These are phyloP conservation scores for Hortiboletus flavorubellus DNA, from an alignment of 768 basidiomycete species.

Conservation along the genomic window DNA sequence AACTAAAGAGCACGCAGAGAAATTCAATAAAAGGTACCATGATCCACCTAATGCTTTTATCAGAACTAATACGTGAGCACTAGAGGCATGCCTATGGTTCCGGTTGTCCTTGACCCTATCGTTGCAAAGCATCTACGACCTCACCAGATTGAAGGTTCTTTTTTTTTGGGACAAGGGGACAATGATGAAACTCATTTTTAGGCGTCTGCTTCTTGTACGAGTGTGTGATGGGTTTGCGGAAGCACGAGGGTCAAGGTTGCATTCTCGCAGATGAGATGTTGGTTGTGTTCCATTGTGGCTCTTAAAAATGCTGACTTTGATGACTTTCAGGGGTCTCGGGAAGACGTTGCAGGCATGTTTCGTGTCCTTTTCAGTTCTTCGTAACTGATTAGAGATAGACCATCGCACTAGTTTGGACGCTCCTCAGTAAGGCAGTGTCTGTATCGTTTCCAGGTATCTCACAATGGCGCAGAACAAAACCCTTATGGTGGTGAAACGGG, in stretches of 20 bases:
- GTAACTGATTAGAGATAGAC: slow-evolving; percentile 42
- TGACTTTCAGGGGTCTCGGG: slow-evolving; percentile 79
- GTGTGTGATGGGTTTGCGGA: slow-evolving; percentile 90
- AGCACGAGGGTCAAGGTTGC: slow-evolving; percentile 89
- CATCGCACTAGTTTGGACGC: slow-evolving; percentile 88
- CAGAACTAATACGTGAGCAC: slow-evolving; percentile 1
- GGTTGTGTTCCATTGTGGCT: slow-evolving; percentile 4
- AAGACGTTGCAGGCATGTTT: slow-evolving; percentile 77
- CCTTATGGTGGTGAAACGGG: slow-evolving; percentile 59
- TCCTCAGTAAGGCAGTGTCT: slow-evolving; percentile 66
- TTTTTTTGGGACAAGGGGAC: slow-evolving; percentile 1
- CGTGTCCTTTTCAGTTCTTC: neutral
- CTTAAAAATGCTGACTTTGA: slow-evolving; percentile 9
- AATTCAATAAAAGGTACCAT: slow-evolving; percentile 66
- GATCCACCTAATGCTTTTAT: slow-evolving; percentile 3
- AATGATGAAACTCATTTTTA: slow-evolving; percentile 23
- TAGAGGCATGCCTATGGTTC: slow-evolving; percentile 63
- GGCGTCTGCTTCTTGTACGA: slow-evolving; percentile 92
- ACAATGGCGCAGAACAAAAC: slow-evolving; percentile 63
- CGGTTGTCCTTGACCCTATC: slow-evolving; percentile 91
- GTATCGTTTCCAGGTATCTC: neutral
- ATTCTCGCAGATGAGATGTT: slow-evolving; percentile 98
- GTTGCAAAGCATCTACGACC: slow-evolving; percentile 71
- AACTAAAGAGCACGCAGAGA: slow-evolving; percentile 58
- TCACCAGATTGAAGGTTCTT: slow-evolving; percentile 83